Evolutionary conservation across 371 early-diverging fungal species (phyloP), one percentile per base, ranked within the genome.

Genomic region (Mortierella sp.): DNA sequence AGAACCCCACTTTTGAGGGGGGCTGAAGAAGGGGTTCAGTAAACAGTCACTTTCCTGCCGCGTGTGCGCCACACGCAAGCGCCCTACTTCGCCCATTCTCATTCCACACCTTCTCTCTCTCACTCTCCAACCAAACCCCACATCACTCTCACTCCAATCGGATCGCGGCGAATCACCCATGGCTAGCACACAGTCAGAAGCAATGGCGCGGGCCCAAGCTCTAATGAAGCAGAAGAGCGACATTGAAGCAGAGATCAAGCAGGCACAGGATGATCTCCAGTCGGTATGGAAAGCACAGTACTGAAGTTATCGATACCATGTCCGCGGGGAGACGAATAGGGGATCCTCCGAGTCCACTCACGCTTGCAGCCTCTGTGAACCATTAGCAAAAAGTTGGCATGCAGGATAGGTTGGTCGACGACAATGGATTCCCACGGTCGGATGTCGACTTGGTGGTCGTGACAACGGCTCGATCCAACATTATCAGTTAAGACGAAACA

Each of bases 361-460:
- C 12, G 19, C 25, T 34, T 34, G 34, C 34, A 34, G 7, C 13
- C 40, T 46, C 10, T 8, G 10, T 2, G 29, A n/a, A 3, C 25
- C 16, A n/a, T 3, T 46, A 88, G 79, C 90, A 93, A 62, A 88
- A 88, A 45, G 88, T 92, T 3, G 88, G 87, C 45, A 89, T 93
- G 88, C 80, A 83, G 4, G 89, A 88, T 21, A 81, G 89, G 5
- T 84, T 97, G 29, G 83, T 95, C 2, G 96, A 95, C 71, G 40
- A 63, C 3, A 74, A 83, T 12, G 96, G 96, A 0, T 97, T 92
- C 67, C 97, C 97, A 6, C 86, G 95, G 25, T 80, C 90, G 16
- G 96, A 96, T 79, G 78, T 97, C 16, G 97, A 97, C 69, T 85
- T 97, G 0, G 90, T 88, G 28, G 81, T 89, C 1, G 85, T 92